Conservation (phyloP, 306 rosid genomes). For the Myrica gale region DNA sequence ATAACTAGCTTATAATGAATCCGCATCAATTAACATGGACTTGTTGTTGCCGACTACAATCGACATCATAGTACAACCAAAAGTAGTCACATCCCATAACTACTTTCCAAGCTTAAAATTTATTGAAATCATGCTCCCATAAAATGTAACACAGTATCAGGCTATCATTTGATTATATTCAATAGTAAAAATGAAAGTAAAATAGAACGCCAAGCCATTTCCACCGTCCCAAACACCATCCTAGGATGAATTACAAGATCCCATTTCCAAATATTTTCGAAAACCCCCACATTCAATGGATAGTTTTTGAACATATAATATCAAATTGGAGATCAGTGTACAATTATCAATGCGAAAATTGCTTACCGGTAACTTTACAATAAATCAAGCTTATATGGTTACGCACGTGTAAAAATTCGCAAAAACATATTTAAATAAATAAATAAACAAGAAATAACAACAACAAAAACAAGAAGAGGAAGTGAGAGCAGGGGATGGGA, state of each 20-base stretch:
- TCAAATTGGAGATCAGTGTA: neutral
- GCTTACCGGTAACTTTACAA: neutral
- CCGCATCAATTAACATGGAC: constrained; percentile 4
- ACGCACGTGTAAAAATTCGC: neutral
- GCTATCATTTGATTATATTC: too few species aligned
- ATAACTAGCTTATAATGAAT: neutral
- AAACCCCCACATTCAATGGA: neutral
- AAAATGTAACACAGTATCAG: neutral
- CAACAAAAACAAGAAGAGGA: neutral
- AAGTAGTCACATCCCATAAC: neutral
- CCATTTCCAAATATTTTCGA: neutral
- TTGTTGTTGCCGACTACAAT: neutral
- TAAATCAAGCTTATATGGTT: neutral
- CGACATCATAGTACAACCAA: neutral
- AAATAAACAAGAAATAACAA: neutral
- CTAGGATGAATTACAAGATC: neutral
- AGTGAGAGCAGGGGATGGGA: constrained; percentile 12
- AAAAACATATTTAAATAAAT: neutral
- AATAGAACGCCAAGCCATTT: constrained; percentile 3
- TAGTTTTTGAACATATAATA: neutral
- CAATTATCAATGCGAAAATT: neutral
- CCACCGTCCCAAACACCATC: constrained; percentile 7
- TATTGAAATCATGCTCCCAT: neutral
- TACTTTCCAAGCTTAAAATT: neutral
- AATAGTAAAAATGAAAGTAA: neutral